Evolutionary conservation across 83 land plant genomes (phyloP).

Genomic region (Thuja plicata): DNA sequence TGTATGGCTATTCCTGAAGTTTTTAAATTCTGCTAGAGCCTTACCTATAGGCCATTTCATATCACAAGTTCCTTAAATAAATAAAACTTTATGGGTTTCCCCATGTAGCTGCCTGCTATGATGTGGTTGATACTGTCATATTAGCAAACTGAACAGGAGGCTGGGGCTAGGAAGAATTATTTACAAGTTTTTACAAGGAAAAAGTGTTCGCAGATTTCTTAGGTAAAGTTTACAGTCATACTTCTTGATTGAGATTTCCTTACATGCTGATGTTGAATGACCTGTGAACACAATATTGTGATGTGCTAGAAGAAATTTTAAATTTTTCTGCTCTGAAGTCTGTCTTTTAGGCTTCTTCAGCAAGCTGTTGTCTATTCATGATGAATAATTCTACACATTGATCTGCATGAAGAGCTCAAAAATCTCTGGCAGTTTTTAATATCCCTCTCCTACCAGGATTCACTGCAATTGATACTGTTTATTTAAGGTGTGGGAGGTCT

Average conservation of each 20-base stretch:
- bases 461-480: not conserved
- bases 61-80: not conserved
- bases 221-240: not conserved
- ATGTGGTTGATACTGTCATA: not conserved
- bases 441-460: not conserved
- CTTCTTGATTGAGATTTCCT: not conserved
- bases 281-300: too few species aligned
- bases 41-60: not conserved
- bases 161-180: not conserved
- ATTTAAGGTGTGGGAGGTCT: not conserved
- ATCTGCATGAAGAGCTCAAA: not conserved
- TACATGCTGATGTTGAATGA: too few species aligned
- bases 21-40: not conserved
- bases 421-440: not conserved
- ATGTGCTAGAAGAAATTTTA: not conserved
- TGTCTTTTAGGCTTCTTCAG: not conserved
- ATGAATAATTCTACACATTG: not conserved
- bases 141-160: not conserved
- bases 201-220: not conserved
- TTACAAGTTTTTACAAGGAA: not conserved
- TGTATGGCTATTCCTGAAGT: not conserved
- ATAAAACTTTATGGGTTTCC: not conserved
- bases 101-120: not conserved
- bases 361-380: not conserved
- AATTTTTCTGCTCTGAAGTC: not conserved